Conservation (phyloP, 306 rosid genomes). For the Quercus suber region DNA sequence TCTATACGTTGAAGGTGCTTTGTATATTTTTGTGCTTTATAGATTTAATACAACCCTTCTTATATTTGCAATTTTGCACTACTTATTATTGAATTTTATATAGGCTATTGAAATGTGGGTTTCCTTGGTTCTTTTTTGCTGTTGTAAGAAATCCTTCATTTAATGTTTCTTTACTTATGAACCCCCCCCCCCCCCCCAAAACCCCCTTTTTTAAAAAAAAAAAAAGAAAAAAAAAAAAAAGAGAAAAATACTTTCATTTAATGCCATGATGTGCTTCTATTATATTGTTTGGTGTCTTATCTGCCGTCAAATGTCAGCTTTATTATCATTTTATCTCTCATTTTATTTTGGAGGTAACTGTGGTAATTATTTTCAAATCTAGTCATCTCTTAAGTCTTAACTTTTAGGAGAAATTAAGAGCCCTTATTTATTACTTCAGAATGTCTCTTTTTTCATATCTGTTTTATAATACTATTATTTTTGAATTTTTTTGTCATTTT, state of each 20-base stretch:
- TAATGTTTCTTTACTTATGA: no score
- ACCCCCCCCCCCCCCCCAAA: no score
- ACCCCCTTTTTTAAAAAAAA: no score
- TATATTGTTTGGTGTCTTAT: neutral
- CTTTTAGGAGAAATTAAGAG: neutral
- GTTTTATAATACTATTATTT: neutral
- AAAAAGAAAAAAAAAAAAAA: no score
- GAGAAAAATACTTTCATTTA: no score
- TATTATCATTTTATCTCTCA: neutral
- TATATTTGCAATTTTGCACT: neutral
- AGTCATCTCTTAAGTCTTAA: neutral
- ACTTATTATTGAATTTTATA: neutral
- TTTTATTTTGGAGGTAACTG: neutral
- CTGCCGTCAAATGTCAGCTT: neutral
- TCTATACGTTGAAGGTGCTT: neutral
- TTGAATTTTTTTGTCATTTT: neutral
- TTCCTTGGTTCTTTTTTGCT: neutral
- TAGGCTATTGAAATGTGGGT: neutral
- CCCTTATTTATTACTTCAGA: no score
- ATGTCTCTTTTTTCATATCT: neutral
- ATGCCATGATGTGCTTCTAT: neutral
- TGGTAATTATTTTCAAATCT: neutral
- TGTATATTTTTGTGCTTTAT: constrained; percentile 3
- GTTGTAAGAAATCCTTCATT: neutral
- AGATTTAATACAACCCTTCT: neutral